These are phyloP conservation scores for Globisporangium splendens DNA, from an alignment of 352 stramenopile species.

Conservation along the genomic window DNA sequence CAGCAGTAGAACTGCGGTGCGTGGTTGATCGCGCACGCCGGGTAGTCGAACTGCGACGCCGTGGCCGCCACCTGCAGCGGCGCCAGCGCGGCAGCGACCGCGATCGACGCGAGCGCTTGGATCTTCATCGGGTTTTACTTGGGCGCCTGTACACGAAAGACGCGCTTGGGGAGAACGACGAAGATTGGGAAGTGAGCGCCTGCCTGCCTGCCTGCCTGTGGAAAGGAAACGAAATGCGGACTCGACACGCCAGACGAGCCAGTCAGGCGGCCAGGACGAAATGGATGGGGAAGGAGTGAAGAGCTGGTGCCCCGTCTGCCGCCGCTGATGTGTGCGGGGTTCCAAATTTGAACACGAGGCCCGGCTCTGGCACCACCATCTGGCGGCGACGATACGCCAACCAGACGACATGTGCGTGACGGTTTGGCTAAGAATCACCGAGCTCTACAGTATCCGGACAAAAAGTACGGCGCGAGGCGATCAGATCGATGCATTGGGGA, in stretches of 20 bases:
- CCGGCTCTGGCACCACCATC: too few species aligned
- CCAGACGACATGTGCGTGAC: too few species aligned
- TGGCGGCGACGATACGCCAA: too few species aligned
- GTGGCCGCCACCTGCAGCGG: slow-evolving; percentile 29
- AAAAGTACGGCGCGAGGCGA: too few species aligned
- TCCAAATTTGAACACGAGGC: too few species aligned
- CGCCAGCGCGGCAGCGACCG: slow-evolving; percentile 13
- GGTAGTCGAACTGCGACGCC: slow-evolving; percentile 48
- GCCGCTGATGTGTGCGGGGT: too few species aligned
- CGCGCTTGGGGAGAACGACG: slow-evolving; percentile 15
- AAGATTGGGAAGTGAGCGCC: slow-evolving; percentile 16
- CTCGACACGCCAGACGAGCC: background rate
- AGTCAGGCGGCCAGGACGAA: too few species aligned
- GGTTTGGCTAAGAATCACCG: too few species aligned
- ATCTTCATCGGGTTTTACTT: slow-evolving; percentile 10
- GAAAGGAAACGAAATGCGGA: background rate
- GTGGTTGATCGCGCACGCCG: slow-evolving; percentile 60
- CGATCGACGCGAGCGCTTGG: slow-evolving; percentile 14
- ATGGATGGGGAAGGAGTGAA: too few species aligned
- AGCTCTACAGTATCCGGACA: too few species aligned
- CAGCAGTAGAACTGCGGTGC: slow-evolving; percentile 57
- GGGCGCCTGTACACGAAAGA: slow-evolving; percentile 5
- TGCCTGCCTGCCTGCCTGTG: background rate
- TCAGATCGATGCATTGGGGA: too few species aligned
- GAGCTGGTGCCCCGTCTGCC: too few species aligned